phyloP scores from a whole-genome alignment of 2,329 filamentous ascomycete genomes.

The Cladosporium oxysporum region DNA sequence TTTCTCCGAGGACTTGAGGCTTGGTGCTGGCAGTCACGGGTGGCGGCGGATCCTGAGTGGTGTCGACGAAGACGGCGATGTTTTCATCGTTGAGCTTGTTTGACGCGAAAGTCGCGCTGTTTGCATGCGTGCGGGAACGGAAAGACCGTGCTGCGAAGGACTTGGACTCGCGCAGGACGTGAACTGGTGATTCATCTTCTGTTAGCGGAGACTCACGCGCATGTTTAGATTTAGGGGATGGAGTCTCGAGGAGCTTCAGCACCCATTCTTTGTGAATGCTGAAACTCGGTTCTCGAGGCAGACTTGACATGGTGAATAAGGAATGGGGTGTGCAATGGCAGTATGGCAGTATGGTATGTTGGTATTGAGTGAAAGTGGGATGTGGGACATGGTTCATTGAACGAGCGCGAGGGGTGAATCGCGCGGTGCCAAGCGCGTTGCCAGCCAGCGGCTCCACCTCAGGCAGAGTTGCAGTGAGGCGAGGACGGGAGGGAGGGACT shows the following conservation, averaged over 20 bases:
- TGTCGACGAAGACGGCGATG: conserved; percentile 26
- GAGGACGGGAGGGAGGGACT: background rate
- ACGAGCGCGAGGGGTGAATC: background rate
- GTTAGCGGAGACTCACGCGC: conserved; percentile 23
- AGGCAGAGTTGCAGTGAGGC: conserved; percentile 5
- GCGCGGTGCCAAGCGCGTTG: conserved; percentile 1
- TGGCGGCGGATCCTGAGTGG: conserved; percentile 22
- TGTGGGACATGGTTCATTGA: no score
- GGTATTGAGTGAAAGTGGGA: background rate
- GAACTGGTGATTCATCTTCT: conserved; percentile 29
- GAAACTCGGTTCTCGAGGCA: conserved; percentile 10
- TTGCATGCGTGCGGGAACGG: conserved; percentile 34
- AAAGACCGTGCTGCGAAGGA: conserved; percentile 40
- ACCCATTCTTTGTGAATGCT: conserved; percentile 24
- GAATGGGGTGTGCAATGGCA: background rate
- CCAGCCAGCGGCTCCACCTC: background rate
- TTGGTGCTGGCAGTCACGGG: conserved; percentile 19
- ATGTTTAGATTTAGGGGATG: conserved; percentile 16
- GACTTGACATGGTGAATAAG: background rate
- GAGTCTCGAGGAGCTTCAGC: conserved; percentile 28
- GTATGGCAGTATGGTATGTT: background rate
- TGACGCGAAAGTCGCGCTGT: conserved; percentile 34
- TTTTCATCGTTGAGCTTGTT: conserved; percentile 37
- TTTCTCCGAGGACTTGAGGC: conserved; percentile 35
- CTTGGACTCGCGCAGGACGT: conserved; percentile 41